Evolutionary conservation across 768 basidiomycete genomes (phyloP), one percentile per base, ranked within the genome.

Genomic region (Hericium alpestre): DNA sequence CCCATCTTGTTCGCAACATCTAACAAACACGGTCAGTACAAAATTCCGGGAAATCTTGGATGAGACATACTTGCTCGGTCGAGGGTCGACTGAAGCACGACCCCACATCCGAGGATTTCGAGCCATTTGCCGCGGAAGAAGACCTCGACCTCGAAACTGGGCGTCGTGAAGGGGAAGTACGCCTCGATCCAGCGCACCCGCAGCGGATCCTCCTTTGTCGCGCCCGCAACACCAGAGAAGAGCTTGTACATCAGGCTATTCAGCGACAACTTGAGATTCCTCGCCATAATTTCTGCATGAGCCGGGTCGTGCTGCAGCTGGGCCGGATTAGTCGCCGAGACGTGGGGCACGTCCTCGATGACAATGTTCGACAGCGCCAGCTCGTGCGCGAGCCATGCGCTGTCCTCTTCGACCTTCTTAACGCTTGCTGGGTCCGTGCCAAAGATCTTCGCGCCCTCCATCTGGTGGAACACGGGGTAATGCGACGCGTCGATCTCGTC

Each of bases 401-500:
- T 97, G 65, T 93, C 83, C 60, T 81, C 80, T 53, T 82, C 75
- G 18, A 94, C 76, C 56, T 83, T 78, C 55, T 76, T 74, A 73
- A 87, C 74, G 0, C 80, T 81, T 10, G 73, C 65, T 41, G 76
- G 65, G 60, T 86, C 75, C 22, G 81, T 78, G 38, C 78, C 71
- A 68, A 93, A 91, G 56, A 97, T 83, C 37, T 83, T 74, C 12
- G 93, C 92, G 32, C 95, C 96, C 68, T 99, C 96, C 73, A 96
- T 91, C 72, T 99, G 96, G 71, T 99, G 96, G 67, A 99, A 99
- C 39, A 96, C 90, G 5, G 96, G 96, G 69, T 97, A 96, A 68
- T 99, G 96, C 9, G 88, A 90, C 12, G 82, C 79, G 73, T 99
- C 96, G 60, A 99, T 98, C 72, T 98, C 96, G 79, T 99, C 96